Conservation (phyloP, 352 stramenopile genomes). For the Globisporangium orthogonon region DNA sequence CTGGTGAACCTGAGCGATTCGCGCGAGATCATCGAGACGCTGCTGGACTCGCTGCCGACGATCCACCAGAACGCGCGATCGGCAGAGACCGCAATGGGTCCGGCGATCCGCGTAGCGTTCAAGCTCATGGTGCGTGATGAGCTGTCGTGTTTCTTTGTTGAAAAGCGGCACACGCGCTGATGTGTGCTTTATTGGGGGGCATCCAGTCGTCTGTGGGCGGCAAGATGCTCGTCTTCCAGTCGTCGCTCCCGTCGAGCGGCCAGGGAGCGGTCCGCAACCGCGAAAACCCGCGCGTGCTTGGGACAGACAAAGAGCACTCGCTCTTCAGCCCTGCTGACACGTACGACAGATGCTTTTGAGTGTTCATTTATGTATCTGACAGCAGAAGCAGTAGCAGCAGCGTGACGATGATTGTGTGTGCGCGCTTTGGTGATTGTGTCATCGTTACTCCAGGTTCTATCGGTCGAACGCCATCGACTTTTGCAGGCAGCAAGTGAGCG, state of each 20-base stretch:
- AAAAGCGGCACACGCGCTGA: conserved; percentile 3
- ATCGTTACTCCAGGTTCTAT: conserved; percentile 67
- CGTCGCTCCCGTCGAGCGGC: conserved; percentile 68
- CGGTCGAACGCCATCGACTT: conserved; percentile 94
- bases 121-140: conserved; percentile 94
- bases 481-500: conserved; percentile 96
- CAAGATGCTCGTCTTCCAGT: conserved; percentile 89
- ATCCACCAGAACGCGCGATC: conserved; percentile 84
- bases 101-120: conserved; percentile 94
- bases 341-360: conserved; percentile 17
- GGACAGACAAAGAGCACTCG: conserved; percentile 88
- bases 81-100: conserved; percentile 73
- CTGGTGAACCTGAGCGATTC: conserved; percentile 97
- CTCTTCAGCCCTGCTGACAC: conserved; percentile 87
- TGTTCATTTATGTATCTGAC: not conserved
- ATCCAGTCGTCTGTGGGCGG: conserved; percentile 72
- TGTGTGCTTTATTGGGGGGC: conserved; percentile 9
- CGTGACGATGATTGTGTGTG: not conserved
- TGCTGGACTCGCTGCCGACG: conserved; percentile 93
- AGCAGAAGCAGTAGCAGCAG: not conserved
- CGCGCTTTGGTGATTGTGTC: not conserved
- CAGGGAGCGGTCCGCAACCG: conserved; percentile 78
- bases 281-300: conserved; percentile 74
- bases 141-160: not conserved
- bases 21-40: conserved; percentile 89